Evolutionary conservation across 1,139 yeast genomes (phyloP).

Genomic region (Candida sp.): DNA sequence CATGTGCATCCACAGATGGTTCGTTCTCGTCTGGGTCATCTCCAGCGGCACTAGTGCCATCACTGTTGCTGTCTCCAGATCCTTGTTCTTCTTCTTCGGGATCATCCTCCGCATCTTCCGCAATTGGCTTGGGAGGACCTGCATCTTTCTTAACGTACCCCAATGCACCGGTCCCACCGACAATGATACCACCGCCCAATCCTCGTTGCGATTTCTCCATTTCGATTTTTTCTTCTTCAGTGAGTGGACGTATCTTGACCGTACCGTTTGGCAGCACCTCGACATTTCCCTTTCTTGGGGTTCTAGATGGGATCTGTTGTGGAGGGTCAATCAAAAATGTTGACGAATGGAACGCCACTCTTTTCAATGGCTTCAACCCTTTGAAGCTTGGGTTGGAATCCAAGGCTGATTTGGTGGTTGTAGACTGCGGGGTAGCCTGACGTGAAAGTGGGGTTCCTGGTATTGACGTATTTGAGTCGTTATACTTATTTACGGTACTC

Average conservation of each 20-base stretch:
- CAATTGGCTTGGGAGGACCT: conserved; percentile 8
- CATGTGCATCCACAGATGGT: conserved; percentile 44
- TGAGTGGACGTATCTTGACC: conserved; percentile 61
- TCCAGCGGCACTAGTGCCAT: conserved; percentile 10
- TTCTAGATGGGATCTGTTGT: conserved; percentile 68
- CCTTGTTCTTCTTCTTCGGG: conserved; percentile 15
- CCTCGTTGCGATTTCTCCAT: conserved; percentile 51
- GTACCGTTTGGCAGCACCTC: conserved; percentile 66
- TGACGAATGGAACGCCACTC: conserved; percentile 75
- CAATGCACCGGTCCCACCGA: conserved; percentile 77
- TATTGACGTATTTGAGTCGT: conserved; percentile 12
- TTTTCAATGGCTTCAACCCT: conserved; percentile 51
- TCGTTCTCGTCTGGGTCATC: conserved; percentile 40
- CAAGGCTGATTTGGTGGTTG: conserved; percentile 11
- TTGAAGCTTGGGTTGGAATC: conserved; percentile 27
- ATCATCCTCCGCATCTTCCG: conserved; percentile 8
- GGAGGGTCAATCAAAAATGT: conserved; percentile 78
- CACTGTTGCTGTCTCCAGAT: conserved; percentile 1
- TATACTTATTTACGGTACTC: conserved; percentile 16
- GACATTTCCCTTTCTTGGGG: conserved; percentile 73
- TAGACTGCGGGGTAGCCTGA: conserved; percentile 5
- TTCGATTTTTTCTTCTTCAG: conserved; percentile 59
- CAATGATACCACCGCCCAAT: conserved; percentile 74
- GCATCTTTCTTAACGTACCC: conserved; percentile 35
- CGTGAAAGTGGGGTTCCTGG: conserved; percentile 4